Evolutionary conservation across 345 rosid genomes (phyloP).

Genomic region (Raphanus raphanistrum): DNA sequence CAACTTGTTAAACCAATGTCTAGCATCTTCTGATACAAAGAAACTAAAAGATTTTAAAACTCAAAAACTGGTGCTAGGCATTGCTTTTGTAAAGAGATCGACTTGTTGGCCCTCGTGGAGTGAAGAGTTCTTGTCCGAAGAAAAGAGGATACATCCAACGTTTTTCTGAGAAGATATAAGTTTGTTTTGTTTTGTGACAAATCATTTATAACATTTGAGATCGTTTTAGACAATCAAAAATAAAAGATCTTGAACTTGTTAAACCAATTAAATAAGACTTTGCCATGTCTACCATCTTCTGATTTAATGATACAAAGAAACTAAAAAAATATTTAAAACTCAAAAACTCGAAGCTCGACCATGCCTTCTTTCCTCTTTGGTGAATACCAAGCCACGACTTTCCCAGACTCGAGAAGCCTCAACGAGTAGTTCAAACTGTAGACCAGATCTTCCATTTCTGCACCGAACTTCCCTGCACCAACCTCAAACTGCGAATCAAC

Average conservation of each 20-base stretch:
- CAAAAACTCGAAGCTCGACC: constrained; percentile 74
- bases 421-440: constrained; percentile 70
- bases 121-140: constrained; percentile 22
- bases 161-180: neutral
- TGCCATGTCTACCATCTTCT: neutral
- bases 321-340: constrained; percentile 43
- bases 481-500: constrained; percentile 61
- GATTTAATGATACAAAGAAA: neutral
- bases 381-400: constrained; percentile 88
- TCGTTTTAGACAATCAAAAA: neutral
- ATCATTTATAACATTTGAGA: neutral
- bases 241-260: neutral
- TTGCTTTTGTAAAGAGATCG: constrained; percentile 82
- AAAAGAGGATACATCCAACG: too few species aligned
- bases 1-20: neutral
- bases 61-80: constrained; percentile 44
- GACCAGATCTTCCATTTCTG: constrained; percentile 57
- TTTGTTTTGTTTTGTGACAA: constrained; percentile 1
- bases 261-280: neutral
- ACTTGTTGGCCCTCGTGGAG: constrained; percentile 78
- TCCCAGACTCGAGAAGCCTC: constrained; percentile 69
- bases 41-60: constrained; percentile 40
- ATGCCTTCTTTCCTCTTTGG: constrained; percentile 86
- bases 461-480: constrained; percentile 44
- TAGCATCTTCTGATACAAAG: constrained; percentile 13